Evolutionary conservation across 2,329 filamentous ascomycete genomes (phyloP).

Genomic region (Neonectria faginata): DNA sequence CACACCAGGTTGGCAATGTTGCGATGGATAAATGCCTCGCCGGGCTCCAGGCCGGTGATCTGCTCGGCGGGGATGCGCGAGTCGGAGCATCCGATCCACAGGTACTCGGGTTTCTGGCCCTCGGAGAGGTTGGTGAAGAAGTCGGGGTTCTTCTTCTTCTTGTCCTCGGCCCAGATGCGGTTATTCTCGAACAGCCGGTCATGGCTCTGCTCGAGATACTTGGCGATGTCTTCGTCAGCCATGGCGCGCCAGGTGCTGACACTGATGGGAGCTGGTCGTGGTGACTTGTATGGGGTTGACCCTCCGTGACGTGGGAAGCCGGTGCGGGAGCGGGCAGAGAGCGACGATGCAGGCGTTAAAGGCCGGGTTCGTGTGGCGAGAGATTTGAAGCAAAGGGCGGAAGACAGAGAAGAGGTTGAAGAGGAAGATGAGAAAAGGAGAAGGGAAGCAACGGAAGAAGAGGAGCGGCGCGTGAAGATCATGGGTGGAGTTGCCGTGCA

Average conservation of each 20-base stretch:
- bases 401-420: neutral
- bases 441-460: conserved; percentile 30
- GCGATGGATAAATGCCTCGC: conserved; percentile 92
- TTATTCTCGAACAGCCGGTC: conserved; percentile 78
- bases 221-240: conserved; percentile 57
- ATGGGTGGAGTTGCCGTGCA: conserved; percentile 29
- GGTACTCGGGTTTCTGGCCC: conserved; percentile 77
- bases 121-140: conserved; percentile 74
- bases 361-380: neutral
- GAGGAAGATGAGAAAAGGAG: conserved; percentile 15
- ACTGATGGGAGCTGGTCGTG: conserved; percentile 24
- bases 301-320: conserved; percentile 22
- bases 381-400: neutral
- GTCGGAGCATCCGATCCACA: conserved; percentile 94
- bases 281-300: conserved; percentile 2
- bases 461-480: conserved; percentile 40
- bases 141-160: conserved; percentile 67
- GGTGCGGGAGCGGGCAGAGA: conserved; percentile 27
- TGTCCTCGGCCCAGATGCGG: conserved; percentile 71
- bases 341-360: conserved; percentile 4
- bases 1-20: conserved; percentile 93
- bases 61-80: conserved; percentile 92
- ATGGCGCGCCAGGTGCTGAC: conserved; percentile 44
- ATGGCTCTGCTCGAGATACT: conserved; percentile 72
- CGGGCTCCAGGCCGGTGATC: conserved; percentile 84